These are phyloP conservation scores for Penicillium diatomitis DNA, from an alignment of 495 filamentous ascomycete species.

Conservation along the genomic window DNA sequence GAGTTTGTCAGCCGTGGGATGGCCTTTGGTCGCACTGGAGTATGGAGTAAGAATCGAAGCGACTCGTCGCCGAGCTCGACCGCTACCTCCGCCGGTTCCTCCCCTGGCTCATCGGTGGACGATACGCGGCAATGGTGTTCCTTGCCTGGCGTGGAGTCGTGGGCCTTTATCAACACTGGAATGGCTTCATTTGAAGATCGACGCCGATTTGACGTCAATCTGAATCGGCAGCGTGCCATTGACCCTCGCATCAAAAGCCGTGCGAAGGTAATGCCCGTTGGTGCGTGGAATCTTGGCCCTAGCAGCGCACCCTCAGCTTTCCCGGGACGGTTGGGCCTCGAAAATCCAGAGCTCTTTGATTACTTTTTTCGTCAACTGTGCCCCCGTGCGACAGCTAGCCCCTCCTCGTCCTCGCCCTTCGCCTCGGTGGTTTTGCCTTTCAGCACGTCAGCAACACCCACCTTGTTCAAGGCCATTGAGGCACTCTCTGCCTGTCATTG, in stretches of 20 bases:
- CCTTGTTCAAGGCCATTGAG: constrained; percentile 30
- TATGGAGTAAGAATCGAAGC: constrained; percentile 29
- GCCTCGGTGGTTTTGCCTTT: constrained; percentile 34
- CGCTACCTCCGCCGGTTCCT: constrained; percentile 3
- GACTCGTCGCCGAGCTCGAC: constrained; percentile 3
- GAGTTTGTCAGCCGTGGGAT: constrained; percentile 36
- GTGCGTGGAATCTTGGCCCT: constrained; percentile 2
- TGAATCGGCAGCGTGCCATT: constrained; percentile 20
- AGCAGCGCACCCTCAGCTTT: constrained; percentile 18
- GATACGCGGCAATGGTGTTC: constrained; percentile 24
- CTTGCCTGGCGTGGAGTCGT: constrained; percentile 19
- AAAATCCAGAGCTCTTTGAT: constrained; percentile 28
- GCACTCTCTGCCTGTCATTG: constrained; percentile 32
- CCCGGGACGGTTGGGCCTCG: constrained; percentile 17
- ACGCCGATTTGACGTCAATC: constrained; percentile 18
- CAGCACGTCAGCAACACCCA: constrained; percentile 28
- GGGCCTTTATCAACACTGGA: constrained; percentile 34
- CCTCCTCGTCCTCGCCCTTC: constrained; percentile 29
- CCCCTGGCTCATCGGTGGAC: constrained; percentile 7
- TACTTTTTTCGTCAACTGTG: constrained; percentile 38
- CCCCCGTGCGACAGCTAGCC: constrained; percentile 32
- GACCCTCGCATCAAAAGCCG: constrained; percentile 1
- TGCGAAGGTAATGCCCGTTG: background rate
- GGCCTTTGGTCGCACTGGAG: constrained; percentile 36
- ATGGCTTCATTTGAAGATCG: constrained; percentile 24